phyloP scores from a whole-genome alignment of 768 basidiomycete species.

The Melanogaster broomeanus region DNA sequence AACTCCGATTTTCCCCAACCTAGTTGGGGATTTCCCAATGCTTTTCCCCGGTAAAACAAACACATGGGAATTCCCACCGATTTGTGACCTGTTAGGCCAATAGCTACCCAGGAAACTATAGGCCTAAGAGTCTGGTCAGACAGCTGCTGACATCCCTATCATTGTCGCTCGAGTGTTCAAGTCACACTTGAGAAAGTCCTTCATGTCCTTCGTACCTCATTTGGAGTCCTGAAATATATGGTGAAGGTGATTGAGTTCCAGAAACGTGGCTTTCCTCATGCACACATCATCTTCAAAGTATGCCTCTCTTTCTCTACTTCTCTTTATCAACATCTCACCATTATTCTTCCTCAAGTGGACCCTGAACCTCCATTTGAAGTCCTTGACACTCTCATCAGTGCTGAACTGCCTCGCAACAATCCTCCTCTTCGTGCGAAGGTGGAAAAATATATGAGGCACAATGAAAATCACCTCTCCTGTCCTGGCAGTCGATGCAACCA shows the following conservation, averaged over 20 bases:
- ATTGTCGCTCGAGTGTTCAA: conserved; percentile 40
- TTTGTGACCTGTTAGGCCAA: too few species aligned
- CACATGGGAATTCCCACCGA: too few species aligned
- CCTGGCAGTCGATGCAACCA: background rate
- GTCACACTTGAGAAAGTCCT: conserved; percentile 26
- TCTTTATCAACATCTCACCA: too few species aligned
- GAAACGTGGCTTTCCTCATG: conserved; percentile 43
- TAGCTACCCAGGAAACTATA: conserved; percentile 22
- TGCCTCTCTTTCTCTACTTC: too few species aligned
- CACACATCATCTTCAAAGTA: conserved; percentile 39
- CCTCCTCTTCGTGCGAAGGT: background rate
- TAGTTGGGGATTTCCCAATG: too few species aligned
- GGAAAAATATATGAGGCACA: background rate
- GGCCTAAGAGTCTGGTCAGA: conserved; percentile 38
- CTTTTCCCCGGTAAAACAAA: too few species aligned
- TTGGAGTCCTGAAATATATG: conserved; percentile 29
- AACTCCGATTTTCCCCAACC: too few species aligned
- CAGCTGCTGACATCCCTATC: conserved; percentile 34
- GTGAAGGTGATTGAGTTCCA: conserved; percentile 43
- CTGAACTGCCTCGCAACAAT: background rate
- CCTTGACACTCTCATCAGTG: background rate
- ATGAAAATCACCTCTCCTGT: background rate
- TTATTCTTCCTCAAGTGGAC: too few species aligned
- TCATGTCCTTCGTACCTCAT: conserved; percentile 27
- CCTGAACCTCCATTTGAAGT: background rate